Base-by-base conservation (phyloP, 768 basidiomycete species). In the Russula lepida region DNA sequence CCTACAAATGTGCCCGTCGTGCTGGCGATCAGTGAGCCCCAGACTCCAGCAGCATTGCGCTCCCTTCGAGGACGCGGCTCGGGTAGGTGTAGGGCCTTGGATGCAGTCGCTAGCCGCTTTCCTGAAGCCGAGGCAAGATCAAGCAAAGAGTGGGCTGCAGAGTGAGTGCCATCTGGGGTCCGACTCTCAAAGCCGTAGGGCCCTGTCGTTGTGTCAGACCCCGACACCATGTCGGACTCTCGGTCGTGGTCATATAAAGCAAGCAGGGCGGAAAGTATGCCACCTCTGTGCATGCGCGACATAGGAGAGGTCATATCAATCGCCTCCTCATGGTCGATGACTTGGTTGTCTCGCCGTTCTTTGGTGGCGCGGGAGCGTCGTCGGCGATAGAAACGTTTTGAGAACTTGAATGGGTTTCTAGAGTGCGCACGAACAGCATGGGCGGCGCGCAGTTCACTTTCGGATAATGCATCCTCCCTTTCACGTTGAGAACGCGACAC, bases 1-100 rank as follows among this genome's bases (percentile, higher is more conserved):
- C 86, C 88, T 1, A 79, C 74, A 8, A 92, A 72, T 51, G 84
- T 82, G 3, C 82, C 84, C 0, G 88, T 55, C 39, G 59, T 84
- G 59, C 84, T 83, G 7, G 85, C 81, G 23, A 93, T 83, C 37
- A 92, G 78, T 4, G 87, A 79, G 0, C 86, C 88, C 60, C 87
- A 79, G 2, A 86, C 86, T 6, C 86, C 85, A 0, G 76, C 86
- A 23, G 77, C 77, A 64, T 74, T 83, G 60, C 78, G 74, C 15
- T 79, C 76, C 49, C 77, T 72, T 6, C 74, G 52, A 4, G 73
- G 72, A 8, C 71, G 67, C 3, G 56, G 21, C 13, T 70, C 70
- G 5, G 52, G 54, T 1, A 56, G 30, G 19, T 54, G 52, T n/a
- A 59, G 5, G 15, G 51, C 43, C 57, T 62, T 59, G 39, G 60